Conservation (phyloP, 1,139 yeast species). For the Scheffersomyces segobiensis region DNA sequence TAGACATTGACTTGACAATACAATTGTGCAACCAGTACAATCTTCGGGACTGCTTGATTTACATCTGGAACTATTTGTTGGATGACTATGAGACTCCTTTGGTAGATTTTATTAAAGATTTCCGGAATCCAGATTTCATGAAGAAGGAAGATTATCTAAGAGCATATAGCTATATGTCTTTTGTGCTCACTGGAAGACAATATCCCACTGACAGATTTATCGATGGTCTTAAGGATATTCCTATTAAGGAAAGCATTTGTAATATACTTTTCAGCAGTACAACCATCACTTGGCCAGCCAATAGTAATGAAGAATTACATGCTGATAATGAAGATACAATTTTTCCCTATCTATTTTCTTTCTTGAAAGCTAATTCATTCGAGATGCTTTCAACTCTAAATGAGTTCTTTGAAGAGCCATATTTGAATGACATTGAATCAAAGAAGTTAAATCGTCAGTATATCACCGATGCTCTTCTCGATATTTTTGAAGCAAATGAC, state of each 20-base stretch:
- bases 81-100: conserved; percentile 71
- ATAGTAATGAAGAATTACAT: conserved; percentile 17
- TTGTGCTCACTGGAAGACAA: conserved; percentile 71
- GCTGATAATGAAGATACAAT: conserved; percentile 37
- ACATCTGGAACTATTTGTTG: conserved; percentile 67
- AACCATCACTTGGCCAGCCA: conserved; percentile 46
- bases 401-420: conserved; percentile 76
- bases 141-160: conserved; percentile 24
- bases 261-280: conserved; percentile 52
- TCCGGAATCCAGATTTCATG: conserved; percentile 2
- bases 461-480: conserved; percentile 65
- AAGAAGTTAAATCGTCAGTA: conserved; percentile 55
- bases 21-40: conserved; percentile 55
- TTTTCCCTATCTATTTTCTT: conserved; percentile 58
- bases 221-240: conserved; percentile 18
- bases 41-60: conserved; percentile 61
- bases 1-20: conserved; percentile 74
- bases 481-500: conserved; percentile 40
- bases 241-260: conserved; percentile 52
- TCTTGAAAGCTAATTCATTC: conserved; percentile 53
- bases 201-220: conserved; percentile 69
- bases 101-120: conserved; percentile 49
- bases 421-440: conserved; percentile 54
- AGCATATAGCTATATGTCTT: conserved; percentile 64
- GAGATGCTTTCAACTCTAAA: conserved; percentile 65